Percentiles rank a stretch among this genome's conserved stretches.
phyloP scores from a whole-genome alignment of 208 protist species.

The Trypanosoma rangeli region DNA sequence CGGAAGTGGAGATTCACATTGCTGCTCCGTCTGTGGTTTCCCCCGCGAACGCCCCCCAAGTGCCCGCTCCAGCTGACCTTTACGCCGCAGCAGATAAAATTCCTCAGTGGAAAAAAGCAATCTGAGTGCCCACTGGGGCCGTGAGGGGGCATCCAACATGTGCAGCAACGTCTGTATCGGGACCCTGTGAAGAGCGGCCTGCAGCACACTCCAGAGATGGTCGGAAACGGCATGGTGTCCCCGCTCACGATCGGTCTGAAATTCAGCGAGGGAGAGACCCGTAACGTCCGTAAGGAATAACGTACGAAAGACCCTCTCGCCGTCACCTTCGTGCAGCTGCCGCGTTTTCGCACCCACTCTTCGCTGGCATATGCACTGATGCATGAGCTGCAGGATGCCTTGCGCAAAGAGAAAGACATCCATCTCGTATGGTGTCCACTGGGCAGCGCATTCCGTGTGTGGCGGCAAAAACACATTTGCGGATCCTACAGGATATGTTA shows the following conservation, averaged over 20 bases:
- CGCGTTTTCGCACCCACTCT: background rate
- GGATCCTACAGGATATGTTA: slow-evolving; percentile 27
- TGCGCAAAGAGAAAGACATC: slow-evolving; percentile 33
- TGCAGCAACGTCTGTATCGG: slow-evolving; percentile 4
- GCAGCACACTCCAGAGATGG: slow-evolving; percentile 14
- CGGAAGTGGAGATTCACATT: background rate
- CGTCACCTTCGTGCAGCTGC: background rate
- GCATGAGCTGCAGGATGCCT: slow-evolving; percentile 21
- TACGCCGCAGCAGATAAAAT: slow-evolving; percentile 5
- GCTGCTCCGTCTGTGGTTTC: background rate
- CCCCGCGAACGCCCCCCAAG: background rate
- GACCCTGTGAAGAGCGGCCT: slow-evolving; percentile 4
- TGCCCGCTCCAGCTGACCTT: slow-evolving; percentile 1
- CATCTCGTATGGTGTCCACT: slow-evolving; percentile 28
- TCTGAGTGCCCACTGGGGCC: background rate
- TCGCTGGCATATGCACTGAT: slow-evolving; percentile 5
- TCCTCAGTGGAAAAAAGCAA: slow-evolving; percentile 12
- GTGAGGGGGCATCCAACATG: slow-evolving; percentile 20
- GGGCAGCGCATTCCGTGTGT: background rate
- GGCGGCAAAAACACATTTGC: slow-evolving; percentile 15
- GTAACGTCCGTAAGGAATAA: background rate
- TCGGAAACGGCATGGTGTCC: slow-evolving; percentile 22
- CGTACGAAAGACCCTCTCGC: background rate
- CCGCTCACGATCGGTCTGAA: slow-evolving; percentile 1
- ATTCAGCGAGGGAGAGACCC: background rate